Evolutionary conservation across 441 rosid species (phyloP).

Genomic region (Adansonia rubrostipa): DNA sequence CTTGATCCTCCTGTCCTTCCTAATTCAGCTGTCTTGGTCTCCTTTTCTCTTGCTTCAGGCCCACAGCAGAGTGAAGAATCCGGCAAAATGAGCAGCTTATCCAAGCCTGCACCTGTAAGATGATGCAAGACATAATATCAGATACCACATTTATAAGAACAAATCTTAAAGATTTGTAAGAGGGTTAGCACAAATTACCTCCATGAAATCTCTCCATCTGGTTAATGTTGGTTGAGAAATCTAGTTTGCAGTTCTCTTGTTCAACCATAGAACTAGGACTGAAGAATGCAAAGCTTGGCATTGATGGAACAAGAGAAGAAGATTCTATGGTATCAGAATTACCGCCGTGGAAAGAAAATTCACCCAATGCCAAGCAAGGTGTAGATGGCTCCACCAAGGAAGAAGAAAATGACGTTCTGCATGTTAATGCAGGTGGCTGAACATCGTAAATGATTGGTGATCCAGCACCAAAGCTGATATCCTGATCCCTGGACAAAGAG

Average conservation of each 20-base stretch:
- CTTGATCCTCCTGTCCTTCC: conserved; percentile 44
- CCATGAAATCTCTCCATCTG: conserved; percentile 29
- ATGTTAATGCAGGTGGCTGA: conserved; percentile 44
- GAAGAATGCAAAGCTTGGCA: conserved; percentile 69
- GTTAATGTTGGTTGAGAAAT: conserved; percentile 29
- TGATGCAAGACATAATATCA: neutral
- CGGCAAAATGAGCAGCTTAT: conserved; percentile 34
- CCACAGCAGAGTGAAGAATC: conserved; percentile 36
- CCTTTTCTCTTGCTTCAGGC: conserved; percentile 35
- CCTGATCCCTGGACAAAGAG: conserved; percentile 53
- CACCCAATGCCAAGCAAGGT: conserved; percentile 40
- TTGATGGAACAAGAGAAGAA: conserved; percentile 47
- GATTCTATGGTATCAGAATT: conserved; percentile 41
- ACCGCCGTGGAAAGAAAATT: conserved; percentile 46
- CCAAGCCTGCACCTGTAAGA: conserved; percentile 37
- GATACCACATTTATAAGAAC: conserved; percentile 9
- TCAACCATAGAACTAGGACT: conserved; percentile 40
- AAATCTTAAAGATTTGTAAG: conserved; percentile 4
- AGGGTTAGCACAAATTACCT: conserved; percentile 40
- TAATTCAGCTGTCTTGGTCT: conserved; percentile 36
- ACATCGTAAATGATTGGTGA: conserved; percentile 39
- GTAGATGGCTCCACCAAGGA: conserved; percentile 47
- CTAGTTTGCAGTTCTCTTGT: conserved; percentile 27
- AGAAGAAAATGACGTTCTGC: conserved; percentile 57
- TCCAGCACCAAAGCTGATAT: conserved; percentile 66